Conservation (phyloP, 1,284 basidiomycete species). For the Puccinia hordei region DNA sequence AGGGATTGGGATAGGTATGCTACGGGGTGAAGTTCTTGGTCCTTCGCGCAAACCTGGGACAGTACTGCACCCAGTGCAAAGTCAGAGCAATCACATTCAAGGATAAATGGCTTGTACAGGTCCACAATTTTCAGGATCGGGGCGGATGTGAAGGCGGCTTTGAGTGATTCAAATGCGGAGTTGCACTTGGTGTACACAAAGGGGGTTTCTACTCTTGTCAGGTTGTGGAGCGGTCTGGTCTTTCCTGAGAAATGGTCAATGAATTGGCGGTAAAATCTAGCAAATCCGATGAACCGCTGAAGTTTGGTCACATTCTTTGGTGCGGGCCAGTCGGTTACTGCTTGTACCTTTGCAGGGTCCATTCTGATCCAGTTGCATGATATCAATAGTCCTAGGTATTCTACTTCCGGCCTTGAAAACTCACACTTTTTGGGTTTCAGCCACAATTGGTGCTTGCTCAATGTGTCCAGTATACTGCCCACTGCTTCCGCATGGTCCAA, state of each 20-base stretch:
- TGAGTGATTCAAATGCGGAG: slow-evolving; percentile 53
- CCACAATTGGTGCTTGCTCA: background rate
- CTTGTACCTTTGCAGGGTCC: slow-evolving; percentile 61
- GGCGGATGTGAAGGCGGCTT: slow-evolving; percentile 58
- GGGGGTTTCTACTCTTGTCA: background rate
- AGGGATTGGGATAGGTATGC: background rate
- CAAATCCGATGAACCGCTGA: too few relatives aligned
- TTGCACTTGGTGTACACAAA: background rate
- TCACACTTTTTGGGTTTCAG: background rate
- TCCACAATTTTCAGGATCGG: slow-evolving; percentile 55
- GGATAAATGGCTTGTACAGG: slow-evolving; percentile 52
- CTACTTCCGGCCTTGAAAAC: too few relatives aligned
- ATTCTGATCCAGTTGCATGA: slow-evolving; percentile 52
- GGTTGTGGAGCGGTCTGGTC: background rate
- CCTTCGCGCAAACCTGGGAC: background rate
- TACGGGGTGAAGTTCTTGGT: slow-evolving; percentile 20
- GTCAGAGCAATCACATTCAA: slow-evolving; percentile 38
- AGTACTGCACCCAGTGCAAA: slow-evolving; percentile 9
- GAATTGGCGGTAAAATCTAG: too few relatives aligned
- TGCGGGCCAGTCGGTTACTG: slow-evolving; percentile 38
- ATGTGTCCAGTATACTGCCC: background rate
- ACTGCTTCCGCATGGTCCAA: background rate
- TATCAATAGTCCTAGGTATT: background rate
- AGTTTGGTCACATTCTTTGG: too few relatives aligned
- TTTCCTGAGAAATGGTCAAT: too few relatives aligned